These are phyloP conservation scores for Blastocrithidia nonstop DNA, from an alignment of 208 protist species.

Conservation along the genomic window DNA sequence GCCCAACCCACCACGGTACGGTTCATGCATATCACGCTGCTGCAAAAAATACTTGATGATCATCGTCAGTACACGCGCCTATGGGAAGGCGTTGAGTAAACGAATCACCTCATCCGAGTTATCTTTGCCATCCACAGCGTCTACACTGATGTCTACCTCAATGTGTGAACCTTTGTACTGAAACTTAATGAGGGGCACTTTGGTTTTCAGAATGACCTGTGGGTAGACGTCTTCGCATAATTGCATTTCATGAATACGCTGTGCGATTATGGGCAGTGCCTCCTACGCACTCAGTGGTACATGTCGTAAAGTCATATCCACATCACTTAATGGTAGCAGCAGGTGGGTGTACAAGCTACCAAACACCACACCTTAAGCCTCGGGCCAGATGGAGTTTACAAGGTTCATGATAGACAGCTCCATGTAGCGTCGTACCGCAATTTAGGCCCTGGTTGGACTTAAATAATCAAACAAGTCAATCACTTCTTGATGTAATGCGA, in stretches of 20 bases:
- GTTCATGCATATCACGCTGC: slow-evolving; percentile 86
- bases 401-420: slow-evolving; percentile 31
- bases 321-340: slow-evolving; percentile 65
- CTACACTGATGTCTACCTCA: slow-evolving; percentile 85
- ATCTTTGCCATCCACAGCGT: slow-evolving; percentile 51
- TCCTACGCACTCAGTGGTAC: slow-evolving; percentile 38
- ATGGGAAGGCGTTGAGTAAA: slow-evolving; percentile 47
- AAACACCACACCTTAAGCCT: slow-evolving; percentile 57
- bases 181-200: slow-evolving; percentile 90
- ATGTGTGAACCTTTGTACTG: slow-evolving; percentile 46
- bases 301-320: slow-evolving; percentile 71
- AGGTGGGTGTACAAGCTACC: slow-evolving; percentile 81
- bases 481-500: slow-evolving; percentile 76
- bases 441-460: slow-evolving; percentile 56
- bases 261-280: slow-evolving; percentile 37
- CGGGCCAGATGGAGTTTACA: slow-evolving; percentile 60
- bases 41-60: slow-evolving; percentile 87
- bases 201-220: slow-evolving; percentile 84
- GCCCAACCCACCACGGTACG: slow-evolving; percentile 85
- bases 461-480: slow-evolving; percentile 69
- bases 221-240: slow-evolving; percentile 54
- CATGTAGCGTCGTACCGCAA: slow-evolving; percentile 60
- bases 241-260: slow-evolving; percentile 31
- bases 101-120: slow-evolving; percentile 64
- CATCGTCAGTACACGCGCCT: slow-evolving; percentile 61